Conservation (phyloP, 108 stramenopile genomes). For the Cyclotella kingstonii region DNA sequence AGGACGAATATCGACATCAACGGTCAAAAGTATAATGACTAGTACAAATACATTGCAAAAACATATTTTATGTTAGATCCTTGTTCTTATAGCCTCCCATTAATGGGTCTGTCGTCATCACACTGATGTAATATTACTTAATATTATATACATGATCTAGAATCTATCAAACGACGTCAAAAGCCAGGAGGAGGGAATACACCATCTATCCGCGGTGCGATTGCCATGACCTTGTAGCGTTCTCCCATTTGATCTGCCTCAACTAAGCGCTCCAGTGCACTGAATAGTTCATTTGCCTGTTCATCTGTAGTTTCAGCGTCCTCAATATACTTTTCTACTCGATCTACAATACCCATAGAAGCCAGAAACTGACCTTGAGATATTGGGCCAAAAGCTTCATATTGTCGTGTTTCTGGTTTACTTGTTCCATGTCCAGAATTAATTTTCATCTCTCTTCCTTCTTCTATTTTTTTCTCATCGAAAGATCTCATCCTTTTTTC, state of each 20-base stretch:
- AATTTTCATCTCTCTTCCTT: neutral
- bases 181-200: constrained; percentile 53
- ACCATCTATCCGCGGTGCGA: constrained; percentile 61
- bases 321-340: constrained; percentile 76
- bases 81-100: too few species aligned
- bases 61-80: too few species aligned
- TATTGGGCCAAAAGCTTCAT: constrained; percentile 82
- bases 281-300: constrained; percentile 72
- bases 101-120: too few species aligned
- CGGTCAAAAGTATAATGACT: too few species aligned
- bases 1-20: neutral
- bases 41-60: too few species aligned
- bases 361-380: constrained; percentile 90
- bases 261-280: constrained; percentile 81
- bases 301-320: constrained; percentile 80
- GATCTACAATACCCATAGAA: constrained; percentile 88
- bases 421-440: constrained; percentile 5
- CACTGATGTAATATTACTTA: too few species aligned
- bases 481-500: neutral
- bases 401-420: neutral
- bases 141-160: neutral
- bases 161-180: constrained; percentile 5
- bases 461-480: neutral
- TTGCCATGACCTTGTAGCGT: constrained; percentile 78
- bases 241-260: constrained; percentile 92